phyloP scores from a whole-genome alignment of 1,139 yeast species.

The Martiniozyma asiatica region DNA sequence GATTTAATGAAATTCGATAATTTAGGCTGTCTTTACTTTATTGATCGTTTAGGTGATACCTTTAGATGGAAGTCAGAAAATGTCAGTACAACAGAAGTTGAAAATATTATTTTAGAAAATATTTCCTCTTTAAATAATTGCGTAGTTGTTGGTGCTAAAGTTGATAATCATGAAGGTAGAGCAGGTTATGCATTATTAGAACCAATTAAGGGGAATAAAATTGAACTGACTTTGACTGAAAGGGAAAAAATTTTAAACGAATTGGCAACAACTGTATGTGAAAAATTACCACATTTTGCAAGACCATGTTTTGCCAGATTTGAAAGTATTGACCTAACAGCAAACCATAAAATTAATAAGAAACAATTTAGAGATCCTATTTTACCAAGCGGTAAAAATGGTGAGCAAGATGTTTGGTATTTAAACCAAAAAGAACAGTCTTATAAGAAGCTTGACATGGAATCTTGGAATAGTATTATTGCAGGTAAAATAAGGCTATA shows the following conservation, averaged over 20 bases:
- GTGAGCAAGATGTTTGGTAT: slow-evolving; percentile 59
- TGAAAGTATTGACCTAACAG: slow-evolving; percentile 54
- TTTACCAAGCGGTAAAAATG: slow-evolving; percentile 60
- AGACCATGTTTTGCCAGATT: slow-evolving; percentile 75
- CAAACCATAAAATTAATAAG: slow-evolving; percentile 82
- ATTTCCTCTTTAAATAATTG: slow-evolving; percentile 48
- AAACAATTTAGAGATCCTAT: slow-evolving; percentile 63
- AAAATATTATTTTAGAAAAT: slow-evolving; percentile 40
- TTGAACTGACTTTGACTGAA: slow-evolving; percentile 15
- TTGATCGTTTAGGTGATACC: slow-evolving; percentile 91
- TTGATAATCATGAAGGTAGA: slow-evolving; percentile 87
- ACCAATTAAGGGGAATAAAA: slow-evolving; percentile 32
- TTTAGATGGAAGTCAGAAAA: slow-evolving; percentile 97
- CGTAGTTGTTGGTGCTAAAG: slow-evolving; percentile 81
- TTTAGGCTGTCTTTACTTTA: slow-evolving; percentile 67
- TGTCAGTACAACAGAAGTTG: slow-evolving; percentile 90
- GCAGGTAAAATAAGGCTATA: slow-evolving; percentile 16
- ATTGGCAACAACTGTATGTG: slow-evolving; percentile 29
- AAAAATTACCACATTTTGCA: slow-evolving; percentile 72
- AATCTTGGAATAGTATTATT: slow-evolving; percentile 11
- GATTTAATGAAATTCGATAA: slow-evolving; percentile 66
- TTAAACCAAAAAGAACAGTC: slow-evolving; percentile 33
- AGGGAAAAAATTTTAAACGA: slow-evolving; percentile 23
- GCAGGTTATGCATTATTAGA: slow-evolving; percentile 85
- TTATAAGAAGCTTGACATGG: slow-evolving; percentile 29